phyloP scores from a whole-genome alignment of 768 basidiomycete species.

The Tephrocybe rancida region DNA sequence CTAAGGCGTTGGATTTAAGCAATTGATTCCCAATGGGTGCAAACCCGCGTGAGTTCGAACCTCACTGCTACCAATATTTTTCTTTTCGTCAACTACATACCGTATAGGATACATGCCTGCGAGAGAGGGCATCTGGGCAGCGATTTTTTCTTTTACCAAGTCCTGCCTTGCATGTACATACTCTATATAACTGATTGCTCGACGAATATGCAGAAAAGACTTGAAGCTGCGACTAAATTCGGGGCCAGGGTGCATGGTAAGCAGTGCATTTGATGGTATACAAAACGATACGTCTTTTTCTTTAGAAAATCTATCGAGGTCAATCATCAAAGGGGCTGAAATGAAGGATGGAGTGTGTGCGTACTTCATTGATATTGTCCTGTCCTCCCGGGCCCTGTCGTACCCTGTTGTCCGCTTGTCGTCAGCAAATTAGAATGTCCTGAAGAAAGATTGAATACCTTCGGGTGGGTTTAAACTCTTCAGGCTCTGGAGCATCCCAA shows the following conservation, averaged over 20 bases:
- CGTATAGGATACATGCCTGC: neutral
- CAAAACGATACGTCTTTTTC: neutral
- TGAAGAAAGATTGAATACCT: slow-evolving; percentile 40
- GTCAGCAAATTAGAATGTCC: neutral
- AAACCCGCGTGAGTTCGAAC: slow-evolving; percentile 90
- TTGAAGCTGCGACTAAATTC: too few relatives aligned
- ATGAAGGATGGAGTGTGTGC: neutral
- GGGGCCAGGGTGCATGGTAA: too few relatives aligned
- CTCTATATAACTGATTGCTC: too few relatives aligned
- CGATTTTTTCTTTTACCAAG: too few relatives aligned
- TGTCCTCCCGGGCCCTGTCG: slow-evolving; percentile 68
- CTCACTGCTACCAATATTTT: slow-evolving; percentile 73
- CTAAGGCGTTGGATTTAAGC: slow-evolving; percentile 93
- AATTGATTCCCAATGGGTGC: slow-evolving; percentile 79
- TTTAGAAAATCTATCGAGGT: slow-evolving; percentile 23
- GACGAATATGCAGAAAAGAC: too few relatives aligned
- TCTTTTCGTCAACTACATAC: slow-evolving; percentile 1
- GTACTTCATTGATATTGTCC: slow-evolving; percentile 56
- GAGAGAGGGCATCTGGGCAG: too few relatives aligned
- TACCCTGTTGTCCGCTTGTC: slow-evolving; percentile 45
- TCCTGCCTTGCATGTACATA: too few relatives aligned
- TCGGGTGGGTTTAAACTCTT: slow-evolving; percentile 70
- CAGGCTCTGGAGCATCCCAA: slow-evolving; percentile 46
- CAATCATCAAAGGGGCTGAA: slow-evolving; percentile 8
- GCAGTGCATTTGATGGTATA: too few relatives aligned